phyloP scores from a whole-genome alignment of 305 asterid genomes.

The Withania somnifera region DNA sequence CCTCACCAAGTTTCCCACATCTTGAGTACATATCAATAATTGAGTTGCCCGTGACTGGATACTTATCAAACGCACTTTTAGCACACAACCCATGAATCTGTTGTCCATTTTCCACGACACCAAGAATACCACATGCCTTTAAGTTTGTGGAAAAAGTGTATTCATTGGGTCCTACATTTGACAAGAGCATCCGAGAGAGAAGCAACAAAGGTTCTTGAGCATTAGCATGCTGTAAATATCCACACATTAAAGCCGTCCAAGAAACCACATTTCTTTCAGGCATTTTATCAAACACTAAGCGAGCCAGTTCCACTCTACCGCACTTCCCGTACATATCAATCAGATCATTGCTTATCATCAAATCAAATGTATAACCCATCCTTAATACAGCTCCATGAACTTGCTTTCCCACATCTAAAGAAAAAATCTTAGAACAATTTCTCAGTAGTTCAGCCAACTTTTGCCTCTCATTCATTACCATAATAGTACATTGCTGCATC shows the following conservation, averaged over 20 bases:
- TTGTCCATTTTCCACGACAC: slow-evolving; percentile 30
- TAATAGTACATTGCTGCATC: not conserved
- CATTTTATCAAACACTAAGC: slow-evolving; percentile 43
- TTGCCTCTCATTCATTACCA: slow-evolving; percentile 31
- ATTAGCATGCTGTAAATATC: slow-evolving; percentile 25
- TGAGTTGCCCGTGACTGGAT: slow-evolving; percentile 44
- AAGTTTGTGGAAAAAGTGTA: slow-evolving; percentile 45
- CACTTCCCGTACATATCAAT: slow-evolving; percentile 47
- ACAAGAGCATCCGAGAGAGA: slow-evolving; percentile 28
- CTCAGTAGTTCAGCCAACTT: slow-evolving; percentile 32
- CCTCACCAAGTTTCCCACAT: slow-evolving; percentile 39
- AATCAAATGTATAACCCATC: slow-evolving; percentile 34
- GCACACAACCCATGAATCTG: slow-evolving; percentile 45
- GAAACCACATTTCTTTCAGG: slow-evolving; percentile 45
- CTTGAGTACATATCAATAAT: slow-evolving; percentile 49
- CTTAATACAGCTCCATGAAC: slow-evolving; percentile 41
- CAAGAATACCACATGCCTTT: slow-evolving; percentile 41
- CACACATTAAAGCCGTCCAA: slow-evolving; percentile 62
- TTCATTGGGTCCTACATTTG: slow-evolving; percentile 39
- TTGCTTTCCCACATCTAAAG: slow-evolving; percentile 31
- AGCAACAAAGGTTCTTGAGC: slow-evolving; percentile 31
- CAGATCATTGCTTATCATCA: slow-evolving; percentile 37
- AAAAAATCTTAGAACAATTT: slow-evolving; percentile 32
- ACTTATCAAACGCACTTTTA: slow-evolving; percentile 43
- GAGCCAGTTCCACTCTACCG: slow-evolving; percentile 27